Percentiles rank a stretch among this genome's conserved stretches.
These are phyloP conservation scores for Breviolum minutum DNA, from an alignment of 73 alveolate genomes.

Conservation along the genomic window DNA sequence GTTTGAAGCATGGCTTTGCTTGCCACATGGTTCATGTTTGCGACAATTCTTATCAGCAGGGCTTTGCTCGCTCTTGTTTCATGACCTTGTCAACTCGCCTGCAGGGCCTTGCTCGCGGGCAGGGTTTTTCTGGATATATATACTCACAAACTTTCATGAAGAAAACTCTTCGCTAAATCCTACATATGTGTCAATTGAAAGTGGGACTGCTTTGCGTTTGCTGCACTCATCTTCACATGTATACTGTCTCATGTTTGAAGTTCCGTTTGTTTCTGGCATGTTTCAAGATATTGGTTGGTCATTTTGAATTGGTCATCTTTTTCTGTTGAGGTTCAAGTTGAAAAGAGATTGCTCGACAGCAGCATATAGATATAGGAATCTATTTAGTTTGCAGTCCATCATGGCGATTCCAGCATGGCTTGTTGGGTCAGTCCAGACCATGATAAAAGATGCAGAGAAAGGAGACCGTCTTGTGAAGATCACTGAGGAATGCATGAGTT, in stretches of 20 bases:
- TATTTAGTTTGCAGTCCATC: not conserved
- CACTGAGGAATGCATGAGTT: not conserved
- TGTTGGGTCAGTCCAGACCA: not conserved
- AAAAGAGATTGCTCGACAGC: not conserved
- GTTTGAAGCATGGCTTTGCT: no score
- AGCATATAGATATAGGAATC: not conserved
- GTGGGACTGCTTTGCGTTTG: not conserved
- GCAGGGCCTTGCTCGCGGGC: no score
- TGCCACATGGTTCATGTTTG: no score
- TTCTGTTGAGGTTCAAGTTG: not conserved
- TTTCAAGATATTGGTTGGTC: not conserved
- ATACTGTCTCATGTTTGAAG: not conserved
- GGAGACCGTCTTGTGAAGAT: not conserved
- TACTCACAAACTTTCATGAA: not conserved
- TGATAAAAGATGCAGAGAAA: not conserved
- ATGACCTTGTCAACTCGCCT: no score
- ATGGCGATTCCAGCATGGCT: not conserved
- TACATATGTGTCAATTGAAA: not conserved
- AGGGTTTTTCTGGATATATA: not conserved
- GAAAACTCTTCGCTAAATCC: not conserved
- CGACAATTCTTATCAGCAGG: no score
- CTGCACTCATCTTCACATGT: not conserved
- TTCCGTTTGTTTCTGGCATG: not conserved
- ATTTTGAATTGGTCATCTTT: not conserved
- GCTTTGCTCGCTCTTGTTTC: no score